Evolutionary conservation across 2,329 filamentous ascomycete species (phyloP).

Genomic region (Paracamarosporium sp.): DNA sequence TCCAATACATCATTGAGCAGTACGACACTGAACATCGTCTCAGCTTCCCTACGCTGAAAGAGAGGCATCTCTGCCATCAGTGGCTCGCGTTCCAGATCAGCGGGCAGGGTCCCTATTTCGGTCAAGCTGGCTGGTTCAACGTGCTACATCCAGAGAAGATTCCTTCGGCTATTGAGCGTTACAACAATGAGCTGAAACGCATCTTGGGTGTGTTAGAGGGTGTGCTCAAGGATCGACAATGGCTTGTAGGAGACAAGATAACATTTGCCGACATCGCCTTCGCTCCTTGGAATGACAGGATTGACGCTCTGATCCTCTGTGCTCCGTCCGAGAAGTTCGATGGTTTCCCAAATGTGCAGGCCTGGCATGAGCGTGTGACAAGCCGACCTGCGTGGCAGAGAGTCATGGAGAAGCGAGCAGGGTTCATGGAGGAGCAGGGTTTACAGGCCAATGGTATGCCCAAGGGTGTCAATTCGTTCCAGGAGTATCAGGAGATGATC

Average conservation of each 20-base stretch:
- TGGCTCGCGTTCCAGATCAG: constrained; percentile 44
- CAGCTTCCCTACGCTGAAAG: constrained; percentile 24
- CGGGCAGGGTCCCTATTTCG: constrained; percentile 48
- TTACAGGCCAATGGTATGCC: no score
- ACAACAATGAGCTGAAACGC: constrained; percentile 53
- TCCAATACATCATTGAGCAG: constrained; percentile 47
- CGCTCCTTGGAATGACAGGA: constrained; percentile 35
- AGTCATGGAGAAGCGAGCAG: not conserved
- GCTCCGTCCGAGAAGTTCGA: not conserved
- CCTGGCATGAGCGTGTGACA: not conserved
- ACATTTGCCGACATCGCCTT: constrained; percentile 54
- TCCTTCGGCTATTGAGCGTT: constrained; percentile 52
- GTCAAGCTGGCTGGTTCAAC: constrained; percentile 51
- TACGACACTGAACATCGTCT: constrained; percentile 41
- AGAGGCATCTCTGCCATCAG: constrained; percentile 33
- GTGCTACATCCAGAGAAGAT: constrained; percentile 52
- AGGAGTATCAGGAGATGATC: no score
- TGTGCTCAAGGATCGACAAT: constrained; percentile 34
- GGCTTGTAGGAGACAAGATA: constrained; percentile 52
- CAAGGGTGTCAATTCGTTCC: no score
- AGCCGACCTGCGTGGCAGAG: not conserved
- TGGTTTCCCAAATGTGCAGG: not conserved
- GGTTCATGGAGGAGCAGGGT: no score
- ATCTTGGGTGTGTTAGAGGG: constrained; percentile 54
- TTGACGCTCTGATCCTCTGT: constrained; percentile 27